phyloP scores from a whole-genome alignment of 2,329 filamentous ascomycete species.

The Didymella lethalis region DNA sequence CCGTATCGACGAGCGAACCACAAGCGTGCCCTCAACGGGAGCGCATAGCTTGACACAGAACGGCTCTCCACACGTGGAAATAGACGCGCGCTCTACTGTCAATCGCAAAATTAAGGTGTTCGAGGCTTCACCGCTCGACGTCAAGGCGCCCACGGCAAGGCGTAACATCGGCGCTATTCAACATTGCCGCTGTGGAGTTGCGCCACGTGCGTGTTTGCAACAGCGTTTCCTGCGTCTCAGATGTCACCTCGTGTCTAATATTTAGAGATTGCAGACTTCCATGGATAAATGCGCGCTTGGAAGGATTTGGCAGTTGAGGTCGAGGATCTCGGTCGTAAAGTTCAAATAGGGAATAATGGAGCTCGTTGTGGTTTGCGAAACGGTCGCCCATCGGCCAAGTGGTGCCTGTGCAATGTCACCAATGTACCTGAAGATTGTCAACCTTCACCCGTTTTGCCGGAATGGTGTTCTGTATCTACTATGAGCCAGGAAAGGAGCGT shows the following conservation, averaged over 20 bases:
- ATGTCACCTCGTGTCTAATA: slow-evolving; percentile 1
- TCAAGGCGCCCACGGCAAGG: slow-evolving; percentile 13
- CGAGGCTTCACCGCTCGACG: slow-evolving; percentile 16
- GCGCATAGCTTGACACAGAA: slow-evolving; percentile 8
- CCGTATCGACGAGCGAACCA: not conserved
- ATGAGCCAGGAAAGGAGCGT: not conserved
- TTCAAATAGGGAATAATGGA: not conserved
- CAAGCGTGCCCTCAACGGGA: slow-evolving; percentile 7
- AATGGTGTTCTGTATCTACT: not conserved
- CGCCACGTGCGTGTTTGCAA: slow-evolving; percentile 18
- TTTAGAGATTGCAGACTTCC: not conserved
- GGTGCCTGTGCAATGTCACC: not conserved
- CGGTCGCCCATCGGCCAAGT: not conserved
- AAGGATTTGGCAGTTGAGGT: not conserved
- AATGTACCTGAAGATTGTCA: not conserved
- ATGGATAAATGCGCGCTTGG: not conserved
- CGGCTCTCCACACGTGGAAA: not conserved
- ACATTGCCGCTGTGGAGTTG: slow-evolving; percentile 19
- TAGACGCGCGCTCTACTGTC: slow-evolving; percentile 23
- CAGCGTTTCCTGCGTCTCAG: slow-evolving; percentile 1
- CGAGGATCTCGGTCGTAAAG: not conserved
- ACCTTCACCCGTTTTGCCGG: not conserved
- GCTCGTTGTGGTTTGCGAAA: not conserved
- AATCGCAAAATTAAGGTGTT: slow-evolving; percentile 8
- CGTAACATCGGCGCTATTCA: slow-evolving; percentile 17